phyloP scores from a whole-genome alignment of 169 alveolate genomes.

The Neospora caninum region DNA sequence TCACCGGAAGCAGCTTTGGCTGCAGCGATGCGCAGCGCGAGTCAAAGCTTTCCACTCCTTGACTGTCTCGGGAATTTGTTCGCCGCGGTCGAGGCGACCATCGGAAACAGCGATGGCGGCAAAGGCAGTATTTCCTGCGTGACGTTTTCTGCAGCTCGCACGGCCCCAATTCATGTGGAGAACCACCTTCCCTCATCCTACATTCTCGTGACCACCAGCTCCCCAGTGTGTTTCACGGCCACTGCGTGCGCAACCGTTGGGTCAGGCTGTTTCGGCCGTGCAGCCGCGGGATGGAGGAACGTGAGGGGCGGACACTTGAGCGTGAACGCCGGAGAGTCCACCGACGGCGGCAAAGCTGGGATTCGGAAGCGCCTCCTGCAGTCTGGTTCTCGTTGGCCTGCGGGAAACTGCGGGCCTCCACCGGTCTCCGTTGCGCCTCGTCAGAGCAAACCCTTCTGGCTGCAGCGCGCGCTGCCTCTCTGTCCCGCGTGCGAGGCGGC shows the following conservation, averaged over 20 bases:
- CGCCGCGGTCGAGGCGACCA: constrained; percentile 24
- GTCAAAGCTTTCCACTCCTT: neutral
- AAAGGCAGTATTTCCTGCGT: neutral
- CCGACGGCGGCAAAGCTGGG: neutral
- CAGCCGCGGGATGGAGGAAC: neutral
- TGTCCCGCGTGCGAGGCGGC: constrained; percentile 37
- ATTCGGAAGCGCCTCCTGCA: neutral
- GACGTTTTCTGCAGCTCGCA: constrained; percentile 1
- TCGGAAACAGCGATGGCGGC: neutral
- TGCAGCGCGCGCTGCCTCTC: constrained; percentile 34
- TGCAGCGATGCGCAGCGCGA: constrained; percentile 19
- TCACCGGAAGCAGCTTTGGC: constrained; percentile 5
- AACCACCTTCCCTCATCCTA: neutral
- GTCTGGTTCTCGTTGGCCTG: neutral
- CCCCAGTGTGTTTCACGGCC: constrained; percentile 26
- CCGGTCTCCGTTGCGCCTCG: neutral
- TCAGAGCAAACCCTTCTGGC: constrained; percentile 18
- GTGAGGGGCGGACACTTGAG: neutral
- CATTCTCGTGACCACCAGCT: neutral
- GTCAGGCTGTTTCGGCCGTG: neutral
- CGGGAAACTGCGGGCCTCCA: constrained; percentile 18
- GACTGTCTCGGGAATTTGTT: constrained; percentile 21
- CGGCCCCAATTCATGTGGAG: constrained; percentile 27
- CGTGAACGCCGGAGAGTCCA: neutral
- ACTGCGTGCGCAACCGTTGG: neutral